phyloP scores from a whole-genome alignment of 305 asterid species.

The Withania somnifera region DNA sequence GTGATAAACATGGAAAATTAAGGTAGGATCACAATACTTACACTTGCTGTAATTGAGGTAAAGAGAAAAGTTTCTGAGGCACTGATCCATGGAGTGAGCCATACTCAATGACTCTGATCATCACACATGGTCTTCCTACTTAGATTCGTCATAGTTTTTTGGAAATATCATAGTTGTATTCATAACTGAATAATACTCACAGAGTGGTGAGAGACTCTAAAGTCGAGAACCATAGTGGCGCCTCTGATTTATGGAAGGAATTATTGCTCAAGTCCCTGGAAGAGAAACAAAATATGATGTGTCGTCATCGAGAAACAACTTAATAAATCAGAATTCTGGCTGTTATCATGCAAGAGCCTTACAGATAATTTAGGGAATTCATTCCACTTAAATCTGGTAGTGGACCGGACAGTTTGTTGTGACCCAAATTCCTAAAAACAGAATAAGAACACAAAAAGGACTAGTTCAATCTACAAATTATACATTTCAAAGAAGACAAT shows the following conservation, averaged over 20 bases:
- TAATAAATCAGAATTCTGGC: neutral
- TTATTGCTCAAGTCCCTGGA: slow-evolving; percentile 93
- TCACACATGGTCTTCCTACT: neutral
- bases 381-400: slow-evolving; percentile 72
- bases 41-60: slow-evolving; percentile 88
- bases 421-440: slow-evolving; percentile 63
- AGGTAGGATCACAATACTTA: slow-evolving; percentile 24
- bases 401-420: slow-evolving; percentile 58
- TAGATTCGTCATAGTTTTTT: neutral
- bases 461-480: neutral
- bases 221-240: slow-evolving; percentile 71
- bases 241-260: slow-evolving; percentile 47
- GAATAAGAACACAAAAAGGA: neutral
- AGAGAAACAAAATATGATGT: neutral
- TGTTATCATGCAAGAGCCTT: slow-evolving; percentile 13
- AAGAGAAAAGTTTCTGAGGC: slow-evolving; percentile 50
- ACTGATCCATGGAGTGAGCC: slow-evolving; percentile 69
- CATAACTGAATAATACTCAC: slow-evolving; percentile 38
- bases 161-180: neutral
- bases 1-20: neutral
- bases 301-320: neutral
- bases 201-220: slow-evolving; percentile 69
- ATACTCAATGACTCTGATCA: slow-evolving; percentile 61
- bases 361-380: slow-evolving; percentile 79
- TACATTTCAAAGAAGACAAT: neutral